A percentile compares a stretch with the other conserved stretches of the same genome.
Conservation (phyloP, 192 early-diverging fungal genomes). For the Backusella sp. region DNA sequence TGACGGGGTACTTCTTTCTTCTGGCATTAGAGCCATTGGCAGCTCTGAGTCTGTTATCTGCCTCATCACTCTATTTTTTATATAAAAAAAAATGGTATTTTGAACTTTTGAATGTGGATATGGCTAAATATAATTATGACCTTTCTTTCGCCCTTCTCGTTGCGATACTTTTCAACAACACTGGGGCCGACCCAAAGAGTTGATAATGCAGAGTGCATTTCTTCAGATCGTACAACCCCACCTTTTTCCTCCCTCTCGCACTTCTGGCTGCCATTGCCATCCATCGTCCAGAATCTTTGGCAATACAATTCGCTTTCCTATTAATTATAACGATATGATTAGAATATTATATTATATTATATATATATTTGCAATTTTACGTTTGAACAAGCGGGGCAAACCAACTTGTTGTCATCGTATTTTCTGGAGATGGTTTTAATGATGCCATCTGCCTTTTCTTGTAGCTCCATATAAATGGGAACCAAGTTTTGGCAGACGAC, state of each 20-base stretch:
- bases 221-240: neutral
- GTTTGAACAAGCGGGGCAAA: neutral
- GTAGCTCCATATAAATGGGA: neutral
- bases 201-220: neutral
- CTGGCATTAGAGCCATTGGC: neutral
- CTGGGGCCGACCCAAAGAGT: neutral
- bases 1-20: neutral
- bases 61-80: neutral
- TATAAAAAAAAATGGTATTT: neutral
- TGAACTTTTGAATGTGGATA: too few species aligned
- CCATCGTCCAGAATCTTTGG: neutral
- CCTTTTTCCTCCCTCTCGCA: neutral
- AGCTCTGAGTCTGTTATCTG: neutral
- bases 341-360: neutral
- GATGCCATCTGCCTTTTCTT: neutral
- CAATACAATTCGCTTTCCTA: neutral
- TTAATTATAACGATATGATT: neutral
- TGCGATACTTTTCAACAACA: neutral
- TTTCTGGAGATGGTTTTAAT: neutral
- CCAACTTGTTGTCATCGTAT: neutral
- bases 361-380: neutral
- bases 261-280: neutral
- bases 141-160: neutral
- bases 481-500: neutral
- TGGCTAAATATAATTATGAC: neutral